Evolutionary conservation across 2,329 filamentous ascomycete genomes (phyloP).

Genomic region (Cryphonectria nitschkei): DNA sequence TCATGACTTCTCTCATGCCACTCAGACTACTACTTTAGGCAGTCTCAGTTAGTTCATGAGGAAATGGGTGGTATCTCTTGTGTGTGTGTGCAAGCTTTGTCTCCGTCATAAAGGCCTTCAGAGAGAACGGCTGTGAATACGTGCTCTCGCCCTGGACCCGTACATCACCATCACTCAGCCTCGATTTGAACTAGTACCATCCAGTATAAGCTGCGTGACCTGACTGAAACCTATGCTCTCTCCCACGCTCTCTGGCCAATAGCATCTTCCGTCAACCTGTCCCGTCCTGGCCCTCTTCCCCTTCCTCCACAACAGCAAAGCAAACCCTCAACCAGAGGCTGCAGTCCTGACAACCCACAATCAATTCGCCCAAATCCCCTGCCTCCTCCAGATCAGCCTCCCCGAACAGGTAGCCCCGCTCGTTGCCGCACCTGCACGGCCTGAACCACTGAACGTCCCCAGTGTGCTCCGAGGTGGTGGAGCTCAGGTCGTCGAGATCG

Average conservation of each 20-base stretch:
- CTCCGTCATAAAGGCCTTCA: neutral
- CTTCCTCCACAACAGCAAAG: constrained; percentile 59
- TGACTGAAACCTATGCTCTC: neutral
- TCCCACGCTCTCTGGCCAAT: neutral
- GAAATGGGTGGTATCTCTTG: constrained; percentile 29
- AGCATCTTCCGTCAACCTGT: constrained; percentile 2
- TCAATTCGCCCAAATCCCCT: constrained; percentile 60
- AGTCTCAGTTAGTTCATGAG: constrained; percentile 49
- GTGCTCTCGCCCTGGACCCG: neutral
- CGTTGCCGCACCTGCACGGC: constrained; percentile 66
- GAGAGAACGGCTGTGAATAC: neutral
- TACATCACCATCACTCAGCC: neutral
- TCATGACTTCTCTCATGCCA: constrained; percentile 20
- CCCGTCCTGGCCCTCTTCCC: constrained; percentile 29
- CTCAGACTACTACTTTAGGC: constrained; percentile 35
- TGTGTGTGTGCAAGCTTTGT: constrained; percentile 11
- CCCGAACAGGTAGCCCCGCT: constrained; percentile 60
- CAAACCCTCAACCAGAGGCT: constrained; percentile 69
- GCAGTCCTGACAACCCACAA: constrained; percentile 69
- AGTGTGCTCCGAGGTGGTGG: constrained; percentile 46
- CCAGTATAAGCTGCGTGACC: neutral
- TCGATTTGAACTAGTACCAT: neutral
- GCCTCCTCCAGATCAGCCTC: constrained; percentile 65
- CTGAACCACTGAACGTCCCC: constrained; percentile 55
- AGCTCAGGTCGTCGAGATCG: constrained; percentile 67